These are phyloP conservation scores for Cutaneotrichosporon cavernicola DNA, from an alignment of 1,284 basidiomycete genomes.

Conservation along the genomic window DNA sequence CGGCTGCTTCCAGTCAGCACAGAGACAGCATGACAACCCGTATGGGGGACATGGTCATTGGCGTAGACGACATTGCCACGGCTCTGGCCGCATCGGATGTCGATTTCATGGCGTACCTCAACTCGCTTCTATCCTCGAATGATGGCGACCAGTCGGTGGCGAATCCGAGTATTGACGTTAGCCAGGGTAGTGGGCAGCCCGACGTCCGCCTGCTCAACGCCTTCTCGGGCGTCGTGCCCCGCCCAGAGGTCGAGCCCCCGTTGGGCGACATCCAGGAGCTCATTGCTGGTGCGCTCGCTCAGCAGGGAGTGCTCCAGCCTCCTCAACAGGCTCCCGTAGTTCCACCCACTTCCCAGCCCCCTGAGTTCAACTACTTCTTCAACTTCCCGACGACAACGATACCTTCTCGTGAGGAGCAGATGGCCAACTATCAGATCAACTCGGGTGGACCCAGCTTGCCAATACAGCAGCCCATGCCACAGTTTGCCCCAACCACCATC, in stretches of 20 bases:
- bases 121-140: slow-evolving; percentile 19
- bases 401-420: slow-evolving; percentile 4
- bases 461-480: background rate
- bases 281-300: slow-evolving; percentile 22
- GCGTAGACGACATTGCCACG: slow-evolving; percentile 25
- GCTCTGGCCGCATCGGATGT: slow-evolving; percentile 26
- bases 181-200: background rate
- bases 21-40: slow-evolving; percentile 4
- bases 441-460: background rate
- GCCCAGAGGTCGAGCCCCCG: slow-evolving; percentile 10
- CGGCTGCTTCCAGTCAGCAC: background rate
- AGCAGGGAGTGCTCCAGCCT: slow-evolving; percentile 21
- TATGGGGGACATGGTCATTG: slow-evolving; percentile 20
- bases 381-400: background rate
- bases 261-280: slow-evolving; percentile 27
- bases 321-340: background rate
- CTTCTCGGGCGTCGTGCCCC: background rate
- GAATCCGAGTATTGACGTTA: background rate
- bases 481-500: background rate
- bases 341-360: background rate
- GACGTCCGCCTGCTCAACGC: slow-evolving; percentile 8
- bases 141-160: background rate
- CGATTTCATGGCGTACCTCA: slow-evolving; percentile 34
- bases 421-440: slow-evolving; percentile 10
- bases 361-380: slow-evolving; percentile 10